Evolutionary conservation across 768 basidiomycete species (phyloP).

Genomic region (Dictyophora rubrovolvata): DNA sequence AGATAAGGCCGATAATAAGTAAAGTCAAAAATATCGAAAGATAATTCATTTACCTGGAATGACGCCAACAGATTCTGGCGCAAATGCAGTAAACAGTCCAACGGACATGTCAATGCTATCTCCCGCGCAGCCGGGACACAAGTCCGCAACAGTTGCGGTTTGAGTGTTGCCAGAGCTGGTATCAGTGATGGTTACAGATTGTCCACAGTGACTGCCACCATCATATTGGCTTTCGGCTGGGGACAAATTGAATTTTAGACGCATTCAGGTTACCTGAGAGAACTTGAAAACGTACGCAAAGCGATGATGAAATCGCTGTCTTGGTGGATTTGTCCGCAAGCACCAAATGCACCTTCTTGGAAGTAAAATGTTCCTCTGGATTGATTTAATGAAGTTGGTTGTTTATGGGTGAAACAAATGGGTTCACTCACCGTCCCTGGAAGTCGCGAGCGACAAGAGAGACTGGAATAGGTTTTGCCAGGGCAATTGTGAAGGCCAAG

Average conservation of each 20-base stretch:
- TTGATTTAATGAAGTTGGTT: not conserved
- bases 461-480: not conserved
- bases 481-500: not conserved
- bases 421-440: not conserved
- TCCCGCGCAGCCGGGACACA: slow-evolving; percentile 18
- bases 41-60: slow-evolving; percentile 37
- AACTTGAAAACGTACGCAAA: slow-evolving; percentile 30
- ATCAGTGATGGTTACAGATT: slow-evolving; percentile 36
- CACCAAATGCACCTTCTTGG: slow-evolving; percentile 40
- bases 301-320: slow-evolving; percentile 36
- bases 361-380: slow-evolving; percentile 54
- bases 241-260: not conserved
- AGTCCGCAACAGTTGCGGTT: slow-evolving; percentile 19
- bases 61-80: slow-evolving; percentile 36
- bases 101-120: slow-evolving; percentile 22
- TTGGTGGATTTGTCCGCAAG: slow-evolving; percentile 27
- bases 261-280: not conserved
- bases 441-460: not conserved
- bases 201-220: slow-evolving; percentile 41
- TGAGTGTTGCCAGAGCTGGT: slow-evolving; percentile 18
- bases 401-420: not conserved
- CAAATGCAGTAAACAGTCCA: slow-evolving; percentile 55
- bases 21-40: not conserved
- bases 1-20: too few relatives aligned
- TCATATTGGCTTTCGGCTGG: slow-evolving; percentile 21